A percentile compares a stretch with the other conserved stretches of the same genome.
Conservation (phyloP, 768 basidiomycete genomes). For the Boletus speciosus region DNA sequence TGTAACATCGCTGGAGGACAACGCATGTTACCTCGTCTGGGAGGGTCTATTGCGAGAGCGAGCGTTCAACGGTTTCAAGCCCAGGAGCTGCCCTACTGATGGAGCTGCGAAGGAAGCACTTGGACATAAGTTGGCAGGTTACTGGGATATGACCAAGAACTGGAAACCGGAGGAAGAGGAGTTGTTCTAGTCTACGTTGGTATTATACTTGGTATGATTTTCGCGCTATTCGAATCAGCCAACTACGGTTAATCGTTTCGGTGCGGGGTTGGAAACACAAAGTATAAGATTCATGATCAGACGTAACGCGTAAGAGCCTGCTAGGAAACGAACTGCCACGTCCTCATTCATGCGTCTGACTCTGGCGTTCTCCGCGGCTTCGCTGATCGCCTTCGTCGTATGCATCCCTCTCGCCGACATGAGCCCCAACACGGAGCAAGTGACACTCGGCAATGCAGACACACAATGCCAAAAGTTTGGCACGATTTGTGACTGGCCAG, state of each 20-base stretch:
- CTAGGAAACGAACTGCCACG: not conserved
- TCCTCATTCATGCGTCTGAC: constrained; percentile 7
- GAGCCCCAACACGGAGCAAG: constrained; percentile 1
- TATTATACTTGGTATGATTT: not conserved
- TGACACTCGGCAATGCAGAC: constrained; percentile 2
- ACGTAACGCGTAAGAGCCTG: too few species aligned
- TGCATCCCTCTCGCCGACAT: not conserved
- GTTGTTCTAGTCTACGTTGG: constrained; percentile 41
- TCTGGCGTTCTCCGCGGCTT: not conserved
- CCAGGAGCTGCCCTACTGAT: constrained; percentile 82
- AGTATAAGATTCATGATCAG: not conserved
- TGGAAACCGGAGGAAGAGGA: constrained; percentile 84
- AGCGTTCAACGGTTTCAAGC: constrained; percentile 75
- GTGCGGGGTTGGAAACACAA: constrained; percentile 4
- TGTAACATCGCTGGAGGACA: constrained; percentile 65
- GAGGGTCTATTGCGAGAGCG: constrained; percentile 85
- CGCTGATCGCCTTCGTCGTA: not conserved
- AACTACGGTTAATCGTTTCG: not conserved
- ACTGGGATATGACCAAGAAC: constrained; percentile 95
- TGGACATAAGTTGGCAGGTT: constrained; percentile 79
- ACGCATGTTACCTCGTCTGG: constrained; percentile 90
- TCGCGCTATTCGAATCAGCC: not conserved
- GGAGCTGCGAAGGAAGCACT: constrained; percentile 79
- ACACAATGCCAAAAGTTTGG: not conserved
- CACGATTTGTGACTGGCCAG: constrained; percentile 14